phyloP scores from a whole-genome alignment of 2,329 filamentous ascomycete species.

The Plectosphaerella sp. region DNA sequence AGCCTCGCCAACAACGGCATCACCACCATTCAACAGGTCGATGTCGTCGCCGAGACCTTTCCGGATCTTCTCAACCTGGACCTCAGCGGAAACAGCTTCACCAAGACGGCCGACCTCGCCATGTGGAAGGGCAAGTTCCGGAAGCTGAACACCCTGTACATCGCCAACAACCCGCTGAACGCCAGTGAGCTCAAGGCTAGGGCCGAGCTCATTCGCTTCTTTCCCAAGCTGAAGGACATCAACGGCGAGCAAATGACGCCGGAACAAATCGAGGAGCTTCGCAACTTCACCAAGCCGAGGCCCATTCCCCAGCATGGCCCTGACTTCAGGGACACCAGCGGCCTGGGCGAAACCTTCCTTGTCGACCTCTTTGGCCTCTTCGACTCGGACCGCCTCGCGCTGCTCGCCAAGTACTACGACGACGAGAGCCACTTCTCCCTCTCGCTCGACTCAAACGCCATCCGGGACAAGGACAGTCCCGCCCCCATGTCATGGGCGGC shows the following conservation, averaged over 20 bases:
- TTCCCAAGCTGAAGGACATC: slow-evolving; percentile 72
- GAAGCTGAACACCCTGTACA: slow-evolving; percentile 73
- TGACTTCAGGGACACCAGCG: slow-evolving; percentile 69
- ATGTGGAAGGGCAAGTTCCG: slow-evolving; percentile 78
- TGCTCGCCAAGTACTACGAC: slow-evolving; percentile 71
- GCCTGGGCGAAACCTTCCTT: slow-evolving; percentile 73
- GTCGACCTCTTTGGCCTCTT: slow-evolving; percentile 69
- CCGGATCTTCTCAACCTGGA: slow-evolving; percentile 86
- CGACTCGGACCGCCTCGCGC: slow-evolving; percentile 63
- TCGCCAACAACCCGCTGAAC: slow-evolving; percentile 73
- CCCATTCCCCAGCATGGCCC: slow-evolving; percentile 59
- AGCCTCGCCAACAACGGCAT: slow-evolving; percentile 79
- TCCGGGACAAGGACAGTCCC: slow-evolving; percentile 39
- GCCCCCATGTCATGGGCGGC: slow-evolving; percentile 59
- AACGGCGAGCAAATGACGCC: slow-evolving; percentile 71
- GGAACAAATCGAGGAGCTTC: slow-evolving; percentile 58
- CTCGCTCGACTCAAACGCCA: slow-evolving; percentile 60
- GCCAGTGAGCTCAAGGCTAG: slow-evolving; percentile 55
- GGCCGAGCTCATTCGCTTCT: slow-evolving; percentile 72
- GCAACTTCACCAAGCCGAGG: slow-evolving; percentile 45
- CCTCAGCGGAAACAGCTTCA: slow-evolving; percentile 77
- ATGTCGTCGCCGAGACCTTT: slow-evolving; percentile 71
- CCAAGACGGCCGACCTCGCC: slow-evolving; percentile 61
- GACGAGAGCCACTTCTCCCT: slow-evolving; percentile 70
- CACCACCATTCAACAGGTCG: slow-evolving; percentile 66